Base-by-base conservation (phyloP, 139 green algal species). In the Microglena sp. region DNA sequence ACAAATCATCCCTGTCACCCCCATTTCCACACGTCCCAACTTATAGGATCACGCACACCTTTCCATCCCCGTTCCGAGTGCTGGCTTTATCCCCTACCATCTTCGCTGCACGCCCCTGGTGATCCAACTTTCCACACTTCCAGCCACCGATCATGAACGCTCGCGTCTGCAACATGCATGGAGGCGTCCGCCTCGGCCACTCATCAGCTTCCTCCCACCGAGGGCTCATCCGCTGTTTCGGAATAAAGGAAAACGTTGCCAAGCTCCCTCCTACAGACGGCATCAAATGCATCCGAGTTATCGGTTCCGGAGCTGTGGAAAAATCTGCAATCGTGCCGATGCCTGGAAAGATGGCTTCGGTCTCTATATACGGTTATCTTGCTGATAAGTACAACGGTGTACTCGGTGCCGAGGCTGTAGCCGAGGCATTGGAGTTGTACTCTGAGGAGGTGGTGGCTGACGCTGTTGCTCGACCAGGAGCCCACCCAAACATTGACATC, bases 231-330 rank as follows among this genome's bases (percentile, higher is more conserved):
- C 21, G 7, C 6, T 62, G 55, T 21, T 5, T 4, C 5, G 55
- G 55, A n/a, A n/a, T 62, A 7, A 62, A 62, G 30, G 55, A 62
- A 15, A 62, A 62, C n/a, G 55, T 62, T 4, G 55, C 55, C n/a
- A 15, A 6, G 15, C 30, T 62, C 5, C 11, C 55, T 18, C 8
- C 15, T 36, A 5, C 55, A 4, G 27, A 28, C 6, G 55, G 55
- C 15, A 30, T 62, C 15, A 36, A 5, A 18, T 15, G 55, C 6
- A 62, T 62, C 55, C n/a, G n/a, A n/a, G n/a, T n/a, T n/a, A n/a
- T 45, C 55, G 15, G n/a, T 62, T 15, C 55, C 55, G 15, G 28
- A 40, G 55, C 55, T 62, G 11, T 45, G 30, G 8, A 28, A 62
- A n/a, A n/a, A n/a, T n/a, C n/a, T 27, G 55, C 5, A 6, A 40